These are phyloP conservation scores for Xylaria acuta DNA, from an alignment of 495 filamentous ascomycete genomes.

Conservation along the genomic window DNA sequence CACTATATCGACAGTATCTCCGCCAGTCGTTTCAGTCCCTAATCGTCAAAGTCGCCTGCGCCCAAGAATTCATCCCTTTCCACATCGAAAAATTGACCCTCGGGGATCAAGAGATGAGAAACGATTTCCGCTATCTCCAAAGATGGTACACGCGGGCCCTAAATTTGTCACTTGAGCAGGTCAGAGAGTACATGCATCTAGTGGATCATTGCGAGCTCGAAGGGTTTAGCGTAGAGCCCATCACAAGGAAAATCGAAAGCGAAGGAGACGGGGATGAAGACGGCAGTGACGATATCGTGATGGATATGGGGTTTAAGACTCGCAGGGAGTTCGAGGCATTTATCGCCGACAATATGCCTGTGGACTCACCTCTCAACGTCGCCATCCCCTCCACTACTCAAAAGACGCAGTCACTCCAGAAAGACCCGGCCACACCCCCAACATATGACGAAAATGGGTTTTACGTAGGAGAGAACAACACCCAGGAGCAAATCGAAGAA, in stretches of 20 bases:
- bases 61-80: background rate
- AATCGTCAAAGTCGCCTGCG: background rate
- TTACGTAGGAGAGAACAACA: background rate
- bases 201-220: background rate
- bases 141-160: background rate
- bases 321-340: too few relatives aligned
- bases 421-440: too few relatives aligned
- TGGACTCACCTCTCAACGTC: background rate
- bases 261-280: background rate
- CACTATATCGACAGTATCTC: background rate
- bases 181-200: background rate
- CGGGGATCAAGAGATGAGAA: background rate
- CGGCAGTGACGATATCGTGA: background rate
- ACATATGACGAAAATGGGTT: background rate
- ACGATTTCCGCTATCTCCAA: background rate
- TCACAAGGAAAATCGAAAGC: background rate
- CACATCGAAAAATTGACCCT: background rate
- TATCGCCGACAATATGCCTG: too few relatives aligned
- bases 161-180: background rate
- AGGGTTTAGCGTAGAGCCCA: constrained; percentile 5
- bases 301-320: too few relatives aligned
- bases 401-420: background rate
- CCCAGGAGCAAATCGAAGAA: background rate
- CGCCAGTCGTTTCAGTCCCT: background rate
- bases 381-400: background rate